Conservation (phyloP, 1,284 basidiomycete genomes). For the Phellopilus nigrolimitatus region DNA sequence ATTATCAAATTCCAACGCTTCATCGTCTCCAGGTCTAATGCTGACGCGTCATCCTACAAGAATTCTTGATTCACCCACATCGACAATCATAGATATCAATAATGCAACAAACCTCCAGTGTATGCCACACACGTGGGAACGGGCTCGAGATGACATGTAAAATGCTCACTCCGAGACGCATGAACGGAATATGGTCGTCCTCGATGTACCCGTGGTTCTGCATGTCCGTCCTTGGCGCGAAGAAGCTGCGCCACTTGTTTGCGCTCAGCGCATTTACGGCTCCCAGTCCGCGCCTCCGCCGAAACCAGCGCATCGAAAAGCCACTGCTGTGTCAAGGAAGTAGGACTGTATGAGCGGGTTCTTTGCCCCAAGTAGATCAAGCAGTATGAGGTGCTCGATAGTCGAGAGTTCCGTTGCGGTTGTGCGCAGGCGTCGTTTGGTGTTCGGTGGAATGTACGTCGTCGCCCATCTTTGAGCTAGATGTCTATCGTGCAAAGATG, state of each 20-base stretch:
- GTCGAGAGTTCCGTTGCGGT: conserved; percentile 62
- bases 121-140: conserved; percentile 94
- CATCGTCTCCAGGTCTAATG: conserved; percentile 83
- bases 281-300: conserved; percentile 61
- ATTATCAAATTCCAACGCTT: conserved; percentile 87
- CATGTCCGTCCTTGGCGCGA: conserved; percentile 44
- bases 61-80: no score
- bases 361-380: conserved; percentile 82
- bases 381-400: conserved; percentile 85
- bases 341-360: conserved; percentile 72
- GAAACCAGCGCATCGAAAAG: conserved; percentile 71
- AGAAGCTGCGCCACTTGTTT: conserved; percentile 56
- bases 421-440: conserved; percentile 55
- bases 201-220: conserved; percentile 63
- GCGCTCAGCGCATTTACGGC: conserved; percentile 36
- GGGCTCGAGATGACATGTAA: conserved; percentile 89
- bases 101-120: conserved; percentile 47
- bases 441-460: conserved; percentile 57
- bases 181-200: conserved; percentile 95
- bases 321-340: conserved; percentile 89
- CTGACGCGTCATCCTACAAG: conserved; percentile 79
- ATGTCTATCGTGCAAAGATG: conserved; percentile 47
- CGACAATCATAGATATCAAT: not conserved
- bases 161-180: conserved; percentile 79
- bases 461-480: conserved; percentile 80